Conservation (phyloP, 2,329 filamentous ascomycete species). For the Phyllosticta citriasiana region DNA sequence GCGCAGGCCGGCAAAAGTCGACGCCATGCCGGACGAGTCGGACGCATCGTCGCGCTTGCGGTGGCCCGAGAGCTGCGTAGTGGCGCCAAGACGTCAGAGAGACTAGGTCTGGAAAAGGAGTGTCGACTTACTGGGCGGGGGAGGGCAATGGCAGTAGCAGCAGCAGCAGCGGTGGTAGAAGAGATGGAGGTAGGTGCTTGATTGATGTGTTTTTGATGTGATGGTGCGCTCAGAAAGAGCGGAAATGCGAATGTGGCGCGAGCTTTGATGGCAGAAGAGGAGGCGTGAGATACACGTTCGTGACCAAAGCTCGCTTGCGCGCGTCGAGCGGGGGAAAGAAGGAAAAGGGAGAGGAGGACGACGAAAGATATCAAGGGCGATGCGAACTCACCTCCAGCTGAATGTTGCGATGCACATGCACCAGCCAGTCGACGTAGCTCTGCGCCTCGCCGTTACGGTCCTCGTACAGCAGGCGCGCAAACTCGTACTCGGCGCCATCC, state of each 20-base stretch:
- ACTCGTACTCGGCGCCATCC: constrained; percentile 93
- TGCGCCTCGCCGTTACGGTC: constrained; percentile 96
- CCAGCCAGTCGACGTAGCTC: constrained; percentile 97
- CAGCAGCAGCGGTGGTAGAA: not conserved
- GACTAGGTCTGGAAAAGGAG: not conserved
- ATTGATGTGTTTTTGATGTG: too few relatives aligned
- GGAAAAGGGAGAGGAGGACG: not conserved
- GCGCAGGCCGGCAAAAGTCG: constrained; percentile 28
- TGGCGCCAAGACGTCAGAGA: not conserved
- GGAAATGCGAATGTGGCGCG: constrained; percentile 2
- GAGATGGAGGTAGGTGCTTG: not conserved
- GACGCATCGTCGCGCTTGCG: constrained; percentile 56
- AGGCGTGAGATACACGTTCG: not conserved
- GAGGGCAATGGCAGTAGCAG: not conserved
- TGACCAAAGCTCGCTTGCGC: not conserved
- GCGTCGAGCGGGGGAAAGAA: not conserved
- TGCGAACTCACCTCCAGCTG: constrained; percentile 59
- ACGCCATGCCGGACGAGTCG: constrained; percentile 15
- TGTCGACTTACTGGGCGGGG: not conserved
- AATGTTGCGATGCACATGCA: constrained; percentile 86
- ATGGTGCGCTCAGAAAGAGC: not conserved
- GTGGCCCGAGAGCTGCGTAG: constrained; percentile 48
- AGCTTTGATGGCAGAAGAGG: not conserved
- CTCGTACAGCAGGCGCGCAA: constrained; percentile 81
- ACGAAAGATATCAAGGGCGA: not conserved